These are phyloP conservation scores for Candida sp. DNA, from an alignment of 1,139 yeast genomes.

Conservation along the genomic window DNA sequence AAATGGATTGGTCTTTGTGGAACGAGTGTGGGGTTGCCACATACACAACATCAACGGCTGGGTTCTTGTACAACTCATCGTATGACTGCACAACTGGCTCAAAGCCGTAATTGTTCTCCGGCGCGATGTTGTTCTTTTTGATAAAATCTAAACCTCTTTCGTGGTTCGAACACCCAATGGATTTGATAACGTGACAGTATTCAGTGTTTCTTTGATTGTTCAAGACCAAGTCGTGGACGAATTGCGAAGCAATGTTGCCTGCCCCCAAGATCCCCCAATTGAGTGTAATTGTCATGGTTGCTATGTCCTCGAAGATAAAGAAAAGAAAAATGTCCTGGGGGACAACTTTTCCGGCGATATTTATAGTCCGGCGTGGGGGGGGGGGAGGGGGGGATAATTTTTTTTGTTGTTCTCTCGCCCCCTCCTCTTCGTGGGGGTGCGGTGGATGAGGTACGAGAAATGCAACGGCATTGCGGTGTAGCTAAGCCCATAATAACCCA, in stretches of 20 bases:
- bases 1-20: constrained; percentile 54
- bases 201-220: constrained; percentile 25
- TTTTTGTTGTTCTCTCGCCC: background rate
- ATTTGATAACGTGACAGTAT: constrained; percentile 29
- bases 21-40: constrained; percentile 63
- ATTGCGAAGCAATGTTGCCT: constrained; percentile 46
- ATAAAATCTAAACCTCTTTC: constrained; percentile 32
- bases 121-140: constrained; percentile 16
- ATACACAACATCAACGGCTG: constrained; percentile 55
- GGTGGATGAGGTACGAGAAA: background rate
- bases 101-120: constrained; percentile 22
- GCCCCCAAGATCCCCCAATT: constrained; percentile 53
- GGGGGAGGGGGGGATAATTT: background rate
- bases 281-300: constrained; percentile 20
- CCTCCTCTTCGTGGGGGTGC: background rate
- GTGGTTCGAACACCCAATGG: constrained; percentile 34
- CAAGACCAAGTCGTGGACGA: constrained; percentile 38
- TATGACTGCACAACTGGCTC: constrained; percentile 27
- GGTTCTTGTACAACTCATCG: constrained; percentile 42
- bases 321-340: background rate
- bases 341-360: too few relatives aligned
- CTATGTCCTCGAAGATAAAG: background rate
- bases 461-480: background rate
- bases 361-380: background rate
- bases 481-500: too few relatives aligned